Evolutionary conservation across 1,284 basidiomycete genomes (phyloP), one percentile per base, ranked within the genome.

Genomic region (Pascua guehoae): DNA sequence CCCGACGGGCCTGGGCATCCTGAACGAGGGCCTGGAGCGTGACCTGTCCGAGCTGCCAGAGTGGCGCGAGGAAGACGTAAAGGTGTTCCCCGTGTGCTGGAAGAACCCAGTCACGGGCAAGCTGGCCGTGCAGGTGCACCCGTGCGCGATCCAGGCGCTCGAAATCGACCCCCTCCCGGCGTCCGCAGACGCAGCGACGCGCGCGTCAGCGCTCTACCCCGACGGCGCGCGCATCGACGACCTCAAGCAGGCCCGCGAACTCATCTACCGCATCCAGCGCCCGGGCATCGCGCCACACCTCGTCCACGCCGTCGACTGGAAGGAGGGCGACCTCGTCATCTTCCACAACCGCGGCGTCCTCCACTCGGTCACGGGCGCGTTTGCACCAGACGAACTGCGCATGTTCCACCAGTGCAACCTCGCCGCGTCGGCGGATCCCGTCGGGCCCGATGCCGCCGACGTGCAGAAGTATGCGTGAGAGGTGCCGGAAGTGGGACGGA

Each of bases 341-440:
- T 86, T 85, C 78, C 83, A 86, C 70, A 89, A 89, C 59, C 83
- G 88, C 12, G 88, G 88, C 12, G 79, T 90, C 2, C 75, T 90
- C 49, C 89, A 91, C 69, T 82, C 84, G 4, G 88, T 91, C 45
- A 86, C 89, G 12, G 88, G 89, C 16, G 84, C 86, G 3, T 88
- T 91, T 73, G 78, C 78, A 18, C 69, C 73, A 2, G 85, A 88
- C 52, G 83, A 88, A 73, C 82, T 90, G 12, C 81, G 88, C 18
- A 85, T 84, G 45, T 89, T 89, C 79, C 87, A 89, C 70, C 87
- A 88, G 76, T 90, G 88, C 77, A 89, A 90, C 73, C 81, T 91
- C 41, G 88, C 88, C 12, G 87, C 86, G 8, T 87, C 85, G 53
- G 83, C 83, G 51, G 85, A 86, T 55, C 88, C 87, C 0, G 71